Evolutionary conservation across 108 stramenopile genomes (phyloP).

Genomic region (Discostella pseudostelligera): DNA sequence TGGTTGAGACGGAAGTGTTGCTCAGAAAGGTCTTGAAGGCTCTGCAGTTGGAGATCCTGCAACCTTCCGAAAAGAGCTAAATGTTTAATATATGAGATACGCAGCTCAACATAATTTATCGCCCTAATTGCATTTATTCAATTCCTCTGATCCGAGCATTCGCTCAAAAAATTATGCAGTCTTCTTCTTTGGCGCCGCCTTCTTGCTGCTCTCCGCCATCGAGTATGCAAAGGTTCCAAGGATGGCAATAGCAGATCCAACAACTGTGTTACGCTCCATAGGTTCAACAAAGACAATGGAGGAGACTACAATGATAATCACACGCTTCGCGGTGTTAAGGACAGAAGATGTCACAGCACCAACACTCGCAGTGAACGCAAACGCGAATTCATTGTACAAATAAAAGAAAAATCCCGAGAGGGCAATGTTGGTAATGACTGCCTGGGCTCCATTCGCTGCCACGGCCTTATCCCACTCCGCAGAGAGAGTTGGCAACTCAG

Average conservation of each 20-base stretch:
- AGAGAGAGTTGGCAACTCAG: conserved; percentile 65
- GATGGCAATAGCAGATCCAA: conserved; percentile 85
- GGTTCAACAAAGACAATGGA: conserved; percentile 78
- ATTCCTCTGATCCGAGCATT: no score
- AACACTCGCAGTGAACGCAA: conserved; percentile 85
- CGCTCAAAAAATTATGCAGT: conserved; percentile 30
- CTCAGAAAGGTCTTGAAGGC: conserved; percentile 55
- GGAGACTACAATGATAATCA: conserved; percentile 86
- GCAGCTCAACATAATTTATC: neutral
- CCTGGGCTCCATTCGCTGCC: conserved; percentile 52
- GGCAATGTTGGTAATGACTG: conserved; percentile 66
- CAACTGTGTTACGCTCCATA: conserved; percentile 85
- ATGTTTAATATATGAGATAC: neutral
- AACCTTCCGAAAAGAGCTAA: conserved; percentile 49
- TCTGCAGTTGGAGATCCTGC: conserved; percentile 61
- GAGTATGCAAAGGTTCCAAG: conserved; percentile 81
- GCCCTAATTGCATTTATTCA: no score
- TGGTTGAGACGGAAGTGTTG: conserved; percentile 59
- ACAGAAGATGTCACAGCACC: conserved; percentile 86
- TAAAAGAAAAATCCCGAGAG: conserved; percentile 92
- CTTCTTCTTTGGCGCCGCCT: conserved; percentile 60
- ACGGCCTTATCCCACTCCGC: conserved; percentile 69
- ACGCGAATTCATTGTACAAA: conserved; percentile 96
- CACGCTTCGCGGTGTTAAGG: conserved; percentile 89
- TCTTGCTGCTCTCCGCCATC: conserved; percentile 52